Evolutionary conservation across 2,329 filamentous ascomycete species (phyloP), one percentile per base, ranked within the genome.

Genomic region (Phoma sp.): DNA sequence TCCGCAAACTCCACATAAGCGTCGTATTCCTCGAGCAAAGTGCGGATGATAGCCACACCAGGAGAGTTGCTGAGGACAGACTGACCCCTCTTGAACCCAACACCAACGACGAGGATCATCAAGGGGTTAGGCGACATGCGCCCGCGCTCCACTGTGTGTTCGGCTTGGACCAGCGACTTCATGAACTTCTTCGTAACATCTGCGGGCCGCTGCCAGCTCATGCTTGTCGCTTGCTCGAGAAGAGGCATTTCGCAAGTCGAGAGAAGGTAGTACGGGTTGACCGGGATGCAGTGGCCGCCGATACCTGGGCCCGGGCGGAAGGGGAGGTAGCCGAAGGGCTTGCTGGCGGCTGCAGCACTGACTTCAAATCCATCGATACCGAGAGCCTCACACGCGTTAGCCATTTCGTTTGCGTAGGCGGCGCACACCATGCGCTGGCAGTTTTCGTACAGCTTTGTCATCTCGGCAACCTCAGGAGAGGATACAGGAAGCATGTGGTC

Each of bases 381-480:
- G 41, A 79, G 75, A 0, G 68, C 55, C 7, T 67, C 47, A 48
- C 81, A 83, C 6, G 82, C 81, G 58, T 84, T 80, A 1, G 81
- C 80, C 79, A 84, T 83, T 57, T 84, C 82, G 59, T 84, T 84
- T 51, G 77, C 80, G 51, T 81, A 84, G 0, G 82, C 81, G 30
- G 83, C 82, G 61, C 76, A 77, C 10, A 84, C 71, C 78, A 83
- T 83, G 2, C 82, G 75, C 63, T 84, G 81, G 62, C 82, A 85
- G 63, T 84, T 85, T 55, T 84, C 82, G 61, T 83, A 85, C 10
- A 85, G 70, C 68, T 85, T 85, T 57, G 78, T 81, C 80, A 84
- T 83, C 66, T 84, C 82, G 1, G 82, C 82, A 1, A 83, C 81
- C 60, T 85, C 82, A 1, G 82, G 81, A 27, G 68, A 70, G 9